phyloP scores from a whole-genome alignment of 2,329 filamentous ascomycete species.

The Orbilia ellipsospora region DNA sequence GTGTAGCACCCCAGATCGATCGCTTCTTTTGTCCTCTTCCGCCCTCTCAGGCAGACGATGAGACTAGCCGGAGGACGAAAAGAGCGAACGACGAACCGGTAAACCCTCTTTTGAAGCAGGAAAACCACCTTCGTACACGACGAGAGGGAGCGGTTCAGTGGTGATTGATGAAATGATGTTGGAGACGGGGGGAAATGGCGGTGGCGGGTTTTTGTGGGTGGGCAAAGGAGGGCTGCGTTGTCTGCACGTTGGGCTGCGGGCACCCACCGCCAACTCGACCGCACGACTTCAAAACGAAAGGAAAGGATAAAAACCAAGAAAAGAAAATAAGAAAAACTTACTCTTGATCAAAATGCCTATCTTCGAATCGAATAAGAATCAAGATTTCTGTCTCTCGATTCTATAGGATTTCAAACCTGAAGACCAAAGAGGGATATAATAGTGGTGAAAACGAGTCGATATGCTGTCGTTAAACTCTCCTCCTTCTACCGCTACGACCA shows the following conservation, averaged over 20 bases:
- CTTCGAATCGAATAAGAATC: too few relatives aligned
- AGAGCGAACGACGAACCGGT: conserved; percentile 22
- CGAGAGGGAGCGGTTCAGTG: conserved; percentile 18
- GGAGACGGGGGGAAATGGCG: conserved; percentile 21
- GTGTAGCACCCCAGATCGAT: conserved; percentile 26
- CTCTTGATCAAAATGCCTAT: too few relatives aligned
- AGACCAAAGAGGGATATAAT: too few relatives aligned
- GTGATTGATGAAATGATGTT: background rate
- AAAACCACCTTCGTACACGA: too few relatives aligned
- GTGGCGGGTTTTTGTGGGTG: conserved; percentile 32
- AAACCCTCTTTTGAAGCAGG: too few relatives aligned
- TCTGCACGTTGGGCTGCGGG: background rate
- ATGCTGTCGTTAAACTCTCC: background rate
- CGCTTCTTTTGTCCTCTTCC: too few relatives aligned
- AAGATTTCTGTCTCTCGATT: too few relatives aligned
- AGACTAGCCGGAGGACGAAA: conserved; percentile 5
- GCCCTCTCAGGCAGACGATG: conserved; percentile 34
- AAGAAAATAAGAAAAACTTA: conserved; percentile 1
- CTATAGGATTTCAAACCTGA: too few relatives aligned
- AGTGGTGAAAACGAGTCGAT: background rate
- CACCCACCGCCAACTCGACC: too few relatives aligned
- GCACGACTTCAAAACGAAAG: too few relatives aligned
- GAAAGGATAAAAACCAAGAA: background rate
- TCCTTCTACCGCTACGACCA: background rate
- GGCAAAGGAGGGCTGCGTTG: conserved; percentile 51